Base-by-base conservation (phyloP, 768 basidiomycete species). In the Termitomyces sp. region DNA sequence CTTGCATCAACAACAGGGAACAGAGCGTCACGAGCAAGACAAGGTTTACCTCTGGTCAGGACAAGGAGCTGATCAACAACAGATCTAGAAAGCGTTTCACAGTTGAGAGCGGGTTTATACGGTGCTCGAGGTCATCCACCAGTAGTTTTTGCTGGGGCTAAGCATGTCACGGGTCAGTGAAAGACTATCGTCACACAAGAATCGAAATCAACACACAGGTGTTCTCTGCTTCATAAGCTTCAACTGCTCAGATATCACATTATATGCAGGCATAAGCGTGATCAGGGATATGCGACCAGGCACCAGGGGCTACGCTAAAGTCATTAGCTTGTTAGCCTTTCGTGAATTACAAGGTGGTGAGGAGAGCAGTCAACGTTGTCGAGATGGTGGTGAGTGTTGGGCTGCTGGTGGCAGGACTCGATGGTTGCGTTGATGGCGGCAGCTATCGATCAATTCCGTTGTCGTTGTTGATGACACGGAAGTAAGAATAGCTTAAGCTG, bases 251-350 rank as follows among this genome's bases (percentile, higher is more conserved):
- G 80, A 79, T 45, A 97, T 77, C 17, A 89, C 78, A 55, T 85
- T 79, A 63, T 81, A 94, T 54, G 91, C 86, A 0, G 89, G 86
- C 60, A 79, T 73, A 25, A 25, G 83, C 80, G 50, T 80, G 75
- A 10, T 88, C 86, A 1, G 94, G 89, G 56, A 98, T 97, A 72
- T 98, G 96, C n/a, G 84, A 85, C 32, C 95, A 82, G 71, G 98
- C 96, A 59, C 96, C 96, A 56, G 87, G 81, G 47, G 96, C 94
- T 96, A 70, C 14, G 50, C 55, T 14, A 57, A 17, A 46, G n/a
- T 32, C 43, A 29, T 67, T 34, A 70, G 63, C 45, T 40, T 25
- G 1, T 25, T 25, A 25, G 20, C 20, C 20, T 25, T 25, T 25
- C 20, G 20, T 25, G 20, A 25, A 25, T 25, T 25, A 25, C 20